A percentile compares a stretch with the other conserved stretches of the same genome.
phyloP scores from a whole-genome alignment of 371 early-diverging fungal genomes.

The Mucor lusitanicus region DNA sequence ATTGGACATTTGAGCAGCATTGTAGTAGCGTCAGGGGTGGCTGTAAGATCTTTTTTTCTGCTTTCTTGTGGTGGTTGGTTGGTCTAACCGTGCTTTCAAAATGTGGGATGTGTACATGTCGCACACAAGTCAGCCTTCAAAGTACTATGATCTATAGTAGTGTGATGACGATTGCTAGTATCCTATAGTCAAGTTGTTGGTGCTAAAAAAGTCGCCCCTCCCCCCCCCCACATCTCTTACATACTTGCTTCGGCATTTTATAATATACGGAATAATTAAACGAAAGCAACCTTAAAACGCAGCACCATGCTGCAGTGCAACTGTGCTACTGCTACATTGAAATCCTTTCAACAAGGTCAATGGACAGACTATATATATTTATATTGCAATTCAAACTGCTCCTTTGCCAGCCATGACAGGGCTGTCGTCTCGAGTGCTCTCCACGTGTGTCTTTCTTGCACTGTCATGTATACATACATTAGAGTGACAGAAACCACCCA shows the following conservation, averaged over 20 bases:
- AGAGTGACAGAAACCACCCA: not conserved
- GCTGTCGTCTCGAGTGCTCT: not conserved
- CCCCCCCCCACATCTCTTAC: not conserved
- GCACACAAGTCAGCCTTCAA: too few species aligned
- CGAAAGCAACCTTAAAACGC: not conserved
- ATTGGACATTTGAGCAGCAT: not conserved
- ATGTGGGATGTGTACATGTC: not conserved
- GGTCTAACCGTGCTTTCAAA: not conserved
- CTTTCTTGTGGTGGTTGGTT: not conserved
- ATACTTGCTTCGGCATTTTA: not conserved
- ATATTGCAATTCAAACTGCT: not conserved
- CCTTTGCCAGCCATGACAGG: not conserved
- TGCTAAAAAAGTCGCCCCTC: too few species aligned
- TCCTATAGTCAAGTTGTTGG: too few species aligned
- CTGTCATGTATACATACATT: not conserved
- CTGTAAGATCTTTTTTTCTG: not conserved
- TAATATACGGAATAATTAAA: not conserved
- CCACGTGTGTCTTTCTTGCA: not conserved
- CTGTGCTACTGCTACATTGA: not conserved
- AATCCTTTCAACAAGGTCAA: not conserved
- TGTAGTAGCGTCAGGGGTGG: not conserved
- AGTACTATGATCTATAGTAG: not conserved
- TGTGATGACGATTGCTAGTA: not conserved
- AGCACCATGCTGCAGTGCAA: slow-evolving; percentile 1
- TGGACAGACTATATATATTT: not conserved